Evolutionary conservation across 495 filamentous ascomycete species (phyloP).

Genomic region (Talaromyces stipitatus): DNA sequence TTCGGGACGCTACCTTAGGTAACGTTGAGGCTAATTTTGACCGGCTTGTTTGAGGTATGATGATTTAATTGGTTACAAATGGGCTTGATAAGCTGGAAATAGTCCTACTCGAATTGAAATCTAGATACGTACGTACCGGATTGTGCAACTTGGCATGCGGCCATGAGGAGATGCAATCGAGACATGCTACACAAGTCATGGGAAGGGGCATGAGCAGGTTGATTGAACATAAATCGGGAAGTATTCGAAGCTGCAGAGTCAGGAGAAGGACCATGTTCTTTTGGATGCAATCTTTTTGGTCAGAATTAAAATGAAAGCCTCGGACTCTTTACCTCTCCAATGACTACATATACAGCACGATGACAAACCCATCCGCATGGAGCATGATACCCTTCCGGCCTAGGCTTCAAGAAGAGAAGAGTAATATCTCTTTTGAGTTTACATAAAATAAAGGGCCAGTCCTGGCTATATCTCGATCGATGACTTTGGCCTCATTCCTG

Average conservation of each 20-base stretch:
- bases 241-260: neutral
- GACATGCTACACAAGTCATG: neutral
- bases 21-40: too few relatives aligned
- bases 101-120: too few relatives aligned
- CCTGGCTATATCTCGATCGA: neutral
- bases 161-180: neutral
- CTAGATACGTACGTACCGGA: neutral
- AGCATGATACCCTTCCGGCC: too few relatives aligned
- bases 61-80: neutral
- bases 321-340: neutral
- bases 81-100: neutral
- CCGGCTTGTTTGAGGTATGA: too few relatives aligned
- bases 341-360: neutral
- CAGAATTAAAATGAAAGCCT: neutral
- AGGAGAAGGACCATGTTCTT: neutral
- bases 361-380: neutral
- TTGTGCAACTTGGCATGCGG: neutral
- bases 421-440: neutral
- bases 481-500: neutral
- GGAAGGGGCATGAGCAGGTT: neutral
- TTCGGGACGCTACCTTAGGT: neutral
- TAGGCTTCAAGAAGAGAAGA: neutral
- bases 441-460: neutral
- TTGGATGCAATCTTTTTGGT: neutral
- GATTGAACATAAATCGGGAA: neutral